A percentile compares a stretch with the other conserved stretches of the same genome.
These are phyloP conservation scores for Phytophthora chlamydospora DNA, from an alignment of 352 stramenopile species.

Conservation along the genomic window DNA sequence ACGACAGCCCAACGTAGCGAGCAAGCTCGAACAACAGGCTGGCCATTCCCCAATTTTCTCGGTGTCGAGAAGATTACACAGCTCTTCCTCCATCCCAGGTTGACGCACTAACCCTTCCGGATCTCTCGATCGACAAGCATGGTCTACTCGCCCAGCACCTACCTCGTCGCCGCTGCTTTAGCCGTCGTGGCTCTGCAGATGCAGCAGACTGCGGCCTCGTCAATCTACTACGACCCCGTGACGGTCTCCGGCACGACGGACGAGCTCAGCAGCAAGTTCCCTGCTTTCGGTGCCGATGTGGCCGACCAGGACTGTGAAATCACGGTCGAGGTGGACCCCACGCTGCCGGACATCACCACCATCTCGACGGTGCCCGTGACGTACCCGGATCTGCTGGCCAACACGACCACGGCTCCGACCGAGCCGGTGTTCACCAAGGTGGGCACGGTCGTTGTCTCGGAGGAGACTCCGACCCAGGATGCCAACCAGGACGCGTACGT, in stretches of 20 bases:
- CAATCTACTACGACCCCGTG: slow-evolving; percentile 25
- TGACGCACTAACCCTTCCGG: slow-evolving; percentile 22
- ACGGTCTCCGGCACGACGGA: slow-evolving; percentile 7
- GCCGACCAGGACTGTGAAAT: slow-evolving; percentile 19
- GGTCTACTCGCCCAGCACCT: slow-evolving; percentile 35
- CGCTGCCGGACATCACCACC: slow-evolving; percentile 31
- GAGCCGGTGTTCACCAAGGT: slow-evolving; percentile 33
- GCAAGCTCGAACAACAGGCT: slow-evolving; percentile 7
- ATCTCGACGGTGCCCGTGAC: slow-evolving; percentile 26
- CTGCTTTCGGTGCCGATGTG: slow-evolving; percentile 15
- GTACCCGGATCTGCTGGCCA: slow-evolving; percentile 23
- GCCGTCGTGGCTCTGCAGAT: slow-evolving; percentile 28
- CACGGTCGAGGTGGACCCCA: slow-evolving; percentile 24
- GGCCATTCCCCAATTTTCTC: slow-evolving; percentile 36
- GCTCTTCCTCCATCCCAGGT: slow-evolving; percentile 26
- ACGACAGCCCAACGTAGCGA: too few species aligned
- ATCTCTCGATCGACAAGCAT: slow-evolving; percentile 28
- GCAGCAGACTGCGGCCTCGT: slow-evolving; percentile 18
- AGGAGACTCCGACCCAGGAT: slow-evolving; percentile 10
- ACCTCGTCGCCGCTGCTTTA: slow-evolving; percentile 34
- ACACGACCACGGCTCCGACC: slow-evolving; percentile 13
- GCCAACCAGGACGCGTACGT: slow-evolving; percentile 11
- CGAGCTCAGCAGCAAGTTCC: slow-evolving; percentile 17
- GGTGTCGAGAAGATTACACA: slow-evolving; percentile 34
- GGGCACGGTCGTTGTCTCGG: slow-evolving; percentile 6